Percentiles rank a stretch among this genome's conserved stretches.
These are phyloP conservation scores for Pyrenopolyporus hunteri DNA, from an alignment of 495 filamentous ascomycete species.

Conservation along the genomic window DNA sequence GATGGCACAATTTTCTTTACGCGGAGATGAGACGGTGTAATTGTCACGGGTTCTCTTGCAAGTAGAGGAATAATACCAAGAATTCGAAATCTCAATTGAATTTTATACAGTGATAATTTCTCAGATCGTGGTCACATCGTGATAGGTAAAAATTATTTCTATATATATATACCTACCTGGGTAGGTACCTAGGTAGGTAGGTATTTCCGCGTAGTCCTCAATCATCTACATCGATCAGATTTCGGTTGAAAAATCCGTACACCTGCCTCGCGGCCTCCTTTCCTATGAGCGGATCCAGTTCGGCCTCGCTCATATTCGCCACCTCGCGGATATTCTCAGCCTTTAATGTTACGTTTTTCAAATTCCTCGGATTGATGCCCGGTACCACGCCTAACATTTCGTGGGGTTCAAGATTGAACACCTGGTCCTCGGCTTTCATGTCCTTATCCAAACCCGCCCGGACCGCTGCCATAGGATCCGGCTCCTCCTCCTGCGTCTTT, in stretches of 20 bases:
- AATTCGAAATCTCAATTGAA: not conserved
- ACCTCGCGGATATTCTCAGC: slow-evolving; percentile 80
- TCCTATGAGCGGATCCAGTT: slow-evolving; percentile 75
- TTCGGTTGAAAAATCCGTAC: slow-evolving; percentile 81
- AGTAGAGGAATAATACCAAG: slow-evolving; percentile 10
- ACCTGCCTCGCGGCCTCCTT: slow-evolving; percentile 81
- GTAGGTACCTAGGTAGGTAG: no score
- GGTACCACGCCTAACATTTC: slow-evolving; percentile 90
- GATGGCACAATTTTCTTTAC: not conserved
- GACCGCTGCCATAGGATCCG: slow-evolving; percentile 87
- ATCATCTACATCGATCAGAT: slow-evolving; percentile 61
- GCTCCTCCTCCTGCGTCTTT: slow-evolving; percentile 86
- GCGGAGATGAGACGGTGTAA: slow-evolving; percentile 3
- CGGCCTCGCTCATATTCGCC: slow-evolving; percentile 81
- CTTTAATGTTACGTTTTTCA: slow-evolving; percentile 71
- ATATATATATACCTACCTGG: no score
- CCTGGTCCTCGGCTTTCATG: slow-evolving; percentile 58
- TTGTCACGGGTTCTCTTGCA: not conserved
- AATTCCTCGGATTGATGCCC: slow-evolving; percentile 79
- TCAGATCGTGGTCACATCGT: not conserved
- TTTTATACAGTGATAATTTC: not conserved
- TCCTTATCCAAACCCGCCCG: slow-evolving; percentile 77
- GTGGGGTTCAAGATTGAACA: slow-evolving; percentile 67
- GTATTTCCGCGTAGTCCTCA: slow-evolving; percentile 1
- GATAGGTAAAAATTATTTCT: not conserved